Percentiles rank a stretch among this genome's conserved stretches.
phyloP scores from a whole-genome alignment of 345 rosid species.

The Arabis hirsuta region DNA sequence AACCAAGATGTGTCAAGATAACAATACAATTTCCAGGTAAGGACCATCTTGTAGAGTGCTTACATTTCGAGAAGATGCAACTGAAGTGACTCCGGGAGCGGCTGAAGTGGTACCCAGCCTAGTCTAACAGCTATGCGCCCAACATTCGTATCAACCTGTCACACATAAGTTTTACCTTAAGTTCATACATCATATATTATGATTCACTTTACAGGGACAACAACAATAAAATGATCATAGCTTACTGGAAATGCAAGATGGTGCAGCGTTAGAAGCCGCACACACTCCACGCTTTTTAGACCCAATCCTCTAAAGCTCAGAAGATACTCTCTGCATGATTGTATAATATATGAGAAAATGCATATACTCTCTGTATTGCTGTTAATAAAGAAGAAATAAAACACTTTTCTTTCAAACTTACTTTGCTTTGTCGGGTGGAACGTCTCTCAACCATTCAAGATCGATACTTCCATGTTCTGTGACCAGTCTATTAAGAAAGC shows the following conservation, averaged over 20 bases:
- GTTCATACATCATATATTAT: slow-evolving; percentile 20
- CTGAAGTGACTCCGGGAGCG: slow-evolving; percentile 97
- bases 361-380: not conserved
- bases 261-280: slow-evolving; percentile 92
- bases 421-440: slow-evolving; percentile 96
- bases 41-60: slow-evolving; percentile 31
- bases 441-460: slow-evolving; percentile 95
- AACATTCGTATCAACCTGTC: slow-evolving; percentile 98
- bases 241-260: slow-evolving; percentile 99
- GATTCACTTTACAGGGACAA: slow-evolving; percentile 9
- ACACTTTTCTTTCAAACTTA: slow-evolving; percentile 47
- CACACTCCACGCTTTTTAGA: slow-evolving; percentile 97
- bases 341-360: slow-evolving; percentile 34
- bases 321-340: slow-evolving; percentile 71
- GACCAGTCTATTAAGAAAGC: slow-evolving; percentile 72
- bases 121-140: slow-evolving; percentile 97
- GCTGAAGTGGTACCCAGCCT: slow-evolving; percentile 99
- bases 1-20: slow-evolving; percentile 2
- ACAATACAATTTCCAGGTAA: not conserved
- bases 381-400: not conserved
- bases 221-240: slow-evolving; percentile 2
- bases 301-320: slow-evolving; percentile 87
- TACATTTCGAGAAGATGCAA: slow-evolving; percentile 94
- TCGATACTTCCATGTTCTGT: slow-evolving; percentile 77
- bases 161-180: slow-evolving; percentile 25